Evolutionary conservation across 805 yeast species (phyloP), one percentile per base, ranked within the genome.

Genomic region (Metschnikowia borealis): DNA sequence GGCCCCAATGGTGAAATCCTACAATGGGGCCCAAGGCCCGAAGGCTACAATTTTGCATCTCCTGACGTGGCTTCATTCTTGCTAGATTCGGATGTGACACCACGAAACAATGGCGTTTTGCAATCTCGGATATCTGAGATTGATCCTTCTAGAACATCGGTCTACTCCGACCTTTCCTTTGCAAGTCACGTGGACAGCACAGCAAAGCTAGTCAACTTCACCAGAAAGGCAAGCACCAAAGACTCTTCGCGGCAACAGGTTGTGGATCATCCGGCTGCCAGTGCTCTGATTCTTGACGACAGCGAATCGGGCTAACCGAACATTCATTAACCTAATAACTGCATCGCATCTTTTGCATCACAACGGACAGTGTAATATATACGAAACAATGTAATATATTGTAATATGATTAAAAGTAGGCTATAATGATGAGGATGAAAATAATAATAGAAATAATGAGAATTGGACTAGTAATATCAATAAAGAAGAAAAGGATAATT

Each of bases 181-280:
- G 46, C 42, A 13, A 45, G 49, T 35, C 44, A 47, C 1, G 47
- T 33, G 17, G 47, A 33, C 23, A 45, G 56, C 32, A 65, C 65
- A 41, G 78, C 78, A 11, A 76, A 77, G 58, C 63, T 77, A 48
- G 79, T 77, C 38, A 75, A 77, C 44, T 76, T 77, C 52, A 74
- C 78, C 4, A 63, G 79, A 54, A 70, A 70, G 54, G 74, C 73
- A 8, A 68, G 77, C 51, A 62, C 73, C 51, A 62, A 70, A 50
- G 73, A 73, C 47, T 66, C 73, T n/a, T 66, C 75, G 1, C 66
- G 69, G 43, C 69, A 65, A 38, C 67, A 66, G 17, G 58, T 61
- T 42, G 55, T 63, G 18, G 60, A 62, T 38, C 63, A 62, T 37
- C 47, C 59, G 11, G 77, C 69, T 13, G 66, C 70, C 51, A 52